Percentiles rank a stretch among this genome's conserved stretches.
phyloP scores from a whole-genome alignment of 2,329 filamentous ascomycete genomes.

The Cladorrhinum sp. region DNA sequence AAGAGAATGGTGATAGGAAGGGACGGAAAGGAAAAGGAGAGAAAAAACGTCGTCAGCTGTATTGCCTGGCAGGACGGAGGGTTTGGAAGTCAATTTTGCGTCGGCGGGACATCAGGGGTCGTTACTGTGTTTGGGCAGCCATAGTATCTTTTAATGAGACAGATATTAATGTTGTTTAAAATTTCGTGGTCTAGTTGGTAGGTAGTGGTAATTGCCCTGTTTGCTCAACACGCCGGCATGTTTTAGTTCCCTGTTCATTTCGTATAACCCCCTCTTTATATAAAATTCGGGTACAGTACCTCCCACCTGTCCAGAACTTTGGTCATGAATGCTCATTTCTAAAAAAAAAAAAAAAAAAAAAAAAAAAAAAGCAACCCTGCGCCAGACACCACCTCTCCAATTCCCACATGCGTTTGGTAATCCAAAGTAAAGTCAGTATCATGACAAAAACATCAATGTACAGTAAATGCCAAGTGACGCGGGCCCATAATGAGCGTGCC shows the following conservation, averaged over 20 bases:
- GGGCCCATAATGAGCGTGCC: neutral
- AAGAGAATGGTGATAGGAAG: constrained; percentile 53
- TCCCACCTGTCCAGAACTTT: too few relatives aligned
- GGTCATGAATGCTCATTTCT: too few relatives aligned
- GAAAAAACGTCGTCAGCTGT: constrained; percentile 59
- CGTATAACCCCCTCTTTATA: too few relatives aligned
- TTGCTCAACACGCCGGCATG: too few relatives aligned
- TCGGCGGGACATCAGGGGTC: constrained; percentile 61
- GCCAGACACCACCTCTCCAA: constrained; percentile 21
- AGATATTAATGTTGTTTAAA: too few relatives aligned
- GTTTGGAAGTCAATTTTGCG: constrained; percentile 63
- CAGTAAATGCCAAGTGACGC: constrained; percentile 1
- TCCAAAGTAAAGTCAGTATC: constrained; percentile 15
- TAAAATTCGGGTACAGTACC: too few relatives aligned
- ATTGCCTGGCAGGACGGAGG: constrained; percentile 61
- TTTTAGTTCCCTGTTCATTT: too few relatives aligned
- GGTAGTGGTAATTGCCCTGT: too few relatives aligned
- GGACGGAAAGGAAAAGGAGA: constrained; percentile 58
- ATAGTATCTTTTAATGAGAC: too few relatives aligned
- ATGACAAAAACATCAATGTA: constrained; percentile 12
- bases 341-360: too few relatives aligned
- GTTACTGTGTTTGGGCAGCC: constrained; percentile 58
- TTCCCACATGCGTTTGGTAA: constrained; percentile 18
- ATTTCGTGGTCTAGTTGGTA: too few relatives aligned
- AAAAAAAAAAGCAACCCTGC: constrained; percentile 19